phyloP scores from a whole-genome alignment of 164 flowering plant genomes.

The Liriodendron chinense region DNA sequence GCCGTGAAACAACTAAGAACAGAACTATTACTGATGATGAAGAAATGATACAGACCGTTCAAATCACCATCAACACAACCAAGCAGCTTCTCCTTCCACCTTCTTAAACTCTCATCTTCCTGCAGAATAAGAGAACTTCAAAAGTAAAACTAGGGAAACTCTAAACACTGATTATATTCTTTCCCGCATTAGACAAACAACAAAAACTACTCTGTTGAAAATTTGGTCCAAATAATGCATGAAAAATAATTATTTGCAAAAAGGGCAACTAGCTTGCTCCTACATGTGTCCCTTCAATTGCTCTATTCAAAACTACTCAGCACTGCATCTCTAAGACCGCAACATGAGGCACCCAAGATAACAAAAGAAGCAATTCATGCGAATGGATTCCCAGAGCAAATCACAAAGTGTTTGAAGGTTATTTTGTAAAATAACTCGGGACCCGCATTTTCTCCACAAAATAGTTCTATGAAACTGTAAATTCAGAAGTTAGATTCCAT shows the following conservation, averaged over 20 bases:
- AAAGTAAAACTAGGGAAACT: background rate
- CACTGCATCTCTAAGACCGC: too few species aligned
- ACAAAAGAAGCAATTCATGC: too few species aligned
- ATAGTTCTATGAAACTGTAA: too few species aligned
- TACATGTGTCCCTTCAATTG: too few species aligned
- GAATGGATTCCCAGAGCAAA: too few species aligned
- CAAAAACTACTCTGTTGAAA: background rate
- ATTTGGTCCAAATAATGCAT: background rate
- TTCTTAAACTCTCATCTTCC: constrained; percentile 86
- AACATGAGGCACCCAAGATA: too few species aligned
- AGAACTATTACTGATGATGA: background rate
- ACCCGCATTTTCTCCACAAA: too few species aligned
- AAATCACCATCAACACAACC: constrained; percentile 64
- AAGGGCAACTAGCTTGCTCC: background rate
- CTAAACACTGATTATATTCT: background rate
- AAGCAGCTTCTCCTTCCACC: constrained; percentile 86
- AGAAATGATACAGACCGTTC: constrained; percentile 35
- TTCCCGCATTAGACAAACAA: background rate
- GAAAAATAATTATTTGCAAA: background rate
- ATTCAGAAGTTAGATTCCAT: too few species aligned
- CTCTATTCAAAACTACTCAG: too few species aligned
- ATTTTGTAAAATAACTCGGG: too few species aligned
- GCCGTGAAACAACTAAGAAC: background rate
- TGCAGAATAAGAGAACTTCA: constrained; percentile 15
- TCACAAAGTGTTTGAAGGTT: too few species aligned